Conservation (phyloP, 2,329 filamentous ascomycete genomes). For the Exophiala oligosperma region DNA sequence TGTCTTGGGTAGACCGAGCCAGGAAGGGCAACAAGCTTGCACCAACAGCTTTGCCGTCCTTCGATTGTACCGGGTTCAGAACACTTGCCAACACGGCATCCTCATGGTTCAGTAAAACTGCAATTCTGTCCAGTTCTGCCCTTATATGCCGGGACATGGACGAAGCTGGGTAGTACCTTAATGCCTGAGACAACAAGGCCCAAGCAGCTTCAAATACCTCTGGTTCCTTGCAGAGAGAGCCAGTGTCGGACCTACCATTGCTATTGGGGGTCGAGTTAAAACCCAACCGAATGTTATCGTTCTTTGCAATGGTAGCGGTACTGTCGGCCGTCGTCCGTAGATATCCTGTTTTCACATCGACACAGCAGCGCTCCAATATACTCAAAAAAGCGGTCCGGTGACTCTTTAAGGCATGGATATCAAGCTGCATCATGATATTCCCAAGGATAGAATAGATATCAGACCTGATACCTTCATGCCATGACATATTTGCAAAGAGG, state of each 20-base stretch:
- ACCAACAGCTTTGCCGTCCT: constrained; percentile 61
- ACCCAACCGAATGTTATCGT: background rate
- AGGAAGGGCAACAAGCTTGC: constrained; percentile 81
- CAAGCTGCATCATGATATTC: constrained; percentile 61
- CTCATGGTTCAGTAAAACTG: constrained; percentile 68
- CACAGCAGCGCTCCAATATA: constrained; percentile 68
- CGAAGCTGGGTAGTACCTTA: constrained; percentile 62
- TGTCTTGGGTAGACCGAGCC: constrained; percentile 60
- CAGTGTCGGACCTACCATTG: background rate
- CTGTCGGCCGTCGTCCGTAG: background rate
- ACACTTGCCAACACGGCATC: constrained; percentile 79
- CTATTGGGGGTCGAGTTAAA: background rate
- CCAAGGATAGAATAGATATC: constrained; percentile 61
- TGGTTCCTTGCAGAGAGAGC: constrained; percentile 15
- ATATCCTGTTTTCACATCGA: constrained; percentile 56
- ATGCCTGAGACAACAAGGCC: constrained; percentile 61
- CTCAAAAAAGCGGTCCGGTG: constrained; percentile 63
- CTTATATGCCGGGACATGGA: constrained; percentile 52
- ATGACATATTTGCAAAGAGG: constrained; percentile 61
- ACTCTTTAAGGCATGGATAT: constrained; percentile 66
- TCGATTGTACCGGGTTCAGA: constrained; percentile 70
- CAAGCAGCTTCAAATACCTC: constrained; percentile 58
- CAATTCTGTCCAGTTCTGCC: constrained; percentile 75
- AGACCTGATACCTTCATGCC: constrained; percentile 56
- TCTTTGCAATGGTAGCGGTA: background rate